phyloP scores from a whole-genome alignment of 768 basidiomycete species.

The Pulveroboletus sp. region DNA sequence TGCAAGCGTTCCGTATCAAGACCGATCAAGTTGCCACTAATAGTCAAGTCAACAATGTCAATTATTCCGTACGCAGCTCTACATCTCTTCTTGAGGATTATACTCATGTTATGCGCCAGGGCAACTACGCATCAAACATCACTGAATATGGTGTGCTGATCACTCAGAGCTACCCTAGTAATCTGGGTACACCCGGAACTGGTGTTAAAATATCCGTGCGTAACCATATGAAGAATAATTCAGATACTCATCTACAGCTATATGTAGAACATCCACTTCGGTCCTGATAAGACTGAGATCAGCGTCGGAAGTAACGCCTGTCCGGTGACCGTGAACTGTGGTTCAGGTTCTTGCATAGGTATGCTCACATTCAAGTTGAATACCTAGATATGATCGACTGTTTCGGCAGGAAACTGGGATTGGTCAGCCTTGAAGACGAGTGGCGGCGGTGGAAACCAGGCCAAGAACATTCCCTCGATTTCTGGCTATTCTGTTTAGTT shows the following conservation, averaged over 20 bases:
- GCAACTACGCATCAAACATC: constrained; percentile 50
- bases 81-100: background rate
- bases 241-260: background rate
- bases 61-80: constrained; percentile 39
- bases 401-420: constrained; percentile 42
- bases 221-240: background rate
- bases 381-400: background rate
- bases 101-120: constrained; percentile 27
- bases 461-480: constrained; percentile 31
- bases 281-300: constrained; percentile 38
- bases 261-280: constrained; percentile 48
- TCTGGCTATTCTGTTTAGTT: constrained; percentile 30
- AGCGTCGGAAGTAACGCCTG: constrained; percentile 40
- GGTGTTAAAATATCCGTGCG: constrained; percentile 57
- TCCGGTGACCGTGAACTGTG: constrained; percentile 55
- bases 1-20: constrained; percentile 61
- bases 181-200: constrained; percentile 50
- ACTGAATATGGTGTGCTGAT: constrained; percentile 54
- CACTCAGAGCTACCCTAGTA: constrained; percentile 57
- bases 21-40: constrained; percentile 42
- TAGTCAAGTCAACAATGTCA: constrained; percentile 47
- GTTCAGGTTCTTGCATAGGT: constrained; percentile 48
- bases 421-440: constrained; percentile 43
- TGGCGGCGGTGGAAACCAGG: constrained; percentile 42
- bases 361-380: constrained; percentile 4